Evolutionary conservation across 441 rosid species (phyloP).

Genomic region (Omphalea diandra): DNA sequence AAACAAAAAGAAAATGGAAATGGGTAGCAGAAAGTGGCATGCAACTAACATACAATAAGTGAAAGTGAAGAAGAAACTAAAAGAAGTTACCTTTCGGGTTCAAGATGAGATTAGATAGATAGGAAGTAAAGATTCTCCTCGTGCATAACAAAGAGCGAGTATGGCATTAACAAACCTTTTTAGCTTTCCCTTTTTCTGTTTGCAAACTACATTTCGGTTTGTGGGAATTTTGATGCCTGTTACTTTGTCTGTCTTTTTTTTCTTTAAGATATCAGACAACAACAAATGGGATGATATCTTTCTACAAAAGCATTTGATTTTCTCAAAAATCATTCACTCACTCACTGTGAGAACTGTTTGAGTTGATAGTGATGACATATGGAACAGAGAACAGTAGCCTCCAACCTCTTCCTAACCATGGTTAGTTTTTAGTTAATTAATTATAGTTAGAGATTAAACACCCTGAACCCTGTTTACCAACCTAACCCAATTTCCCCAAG

Average conservation of each 20-base stretch:
- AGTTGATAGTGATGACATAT: conserved; percentile 17
- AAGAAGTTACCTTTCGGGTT: conserved; percentile 22
- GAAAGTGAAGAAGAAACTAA: conserved; percentile 25
- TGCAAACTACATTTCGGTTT: not conserved
- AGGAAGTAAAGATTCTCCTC: conserved; percentile 27
- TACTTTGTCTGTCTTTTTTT: not conserved
- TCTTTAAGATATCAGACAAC: conserved; percentile 5
- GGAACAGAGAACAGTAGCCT: conserved; percentile 20
- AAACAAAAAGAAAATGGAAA: conserved; percentile 5
- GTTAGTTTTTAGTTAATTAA: conserved; percentile 18
- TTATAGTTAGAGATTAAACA: not conserved
- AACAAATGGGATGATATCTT: conserved; percentile 26
- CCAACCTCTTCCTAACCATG: conserved; percentile 30
- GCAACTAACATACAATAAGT: conserved; percentile 16
- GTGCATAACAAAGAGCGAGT: not conserved
- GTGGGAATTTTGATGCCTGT: not conserved
- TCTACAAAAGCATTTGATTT: conserved; percentile 41
- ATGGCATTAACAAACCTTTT: conserved; percentile 20
- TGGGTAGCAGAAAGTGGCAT: conserved; percentile 22
- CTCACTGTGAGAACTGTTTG: not conserved
- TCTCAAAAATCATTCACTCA: conserved; percentile 8
- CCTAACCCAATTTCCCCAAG: not conserved
- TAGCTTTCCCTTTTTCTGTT: conserved; percentile 14
- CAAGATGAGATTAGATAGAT: not conserved
- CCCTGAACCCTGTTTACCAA: not conserved